These are phyloP conservation scores for Dillenia turbinata DNA, from an alignment of 164 flowering plant genomes.

Conservation along the genomic window DNA sequence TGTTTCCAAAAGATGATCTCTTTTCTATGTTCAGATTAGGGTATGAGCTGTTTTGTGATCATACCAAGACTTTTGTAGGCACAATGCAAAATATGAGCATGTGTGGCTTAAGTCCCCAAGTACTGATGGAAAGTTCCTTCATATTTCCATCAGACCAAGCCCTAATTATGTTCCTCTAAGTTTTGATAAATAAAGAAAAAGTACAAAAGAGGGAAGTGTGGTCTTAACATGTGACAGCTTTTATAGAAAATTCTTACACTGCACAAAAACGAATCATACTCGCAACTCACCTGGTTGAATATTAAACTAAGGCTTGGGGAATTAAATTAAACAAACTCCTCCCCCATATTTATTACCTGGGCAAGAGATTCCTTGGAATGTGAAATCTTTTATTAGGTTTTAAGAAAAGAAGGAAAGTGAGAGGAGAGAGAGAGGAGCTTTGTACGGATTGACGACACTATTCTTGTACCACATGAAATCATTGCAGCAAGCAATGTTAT, in stretches of 20 bases:
- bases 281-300: slow-evolving; percentile 14
- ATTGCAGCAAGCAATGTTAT: not conserved
- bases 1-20: too few relatives aligned
- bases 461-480: slow-evolving; percentile 21
- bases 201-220: not conserved
- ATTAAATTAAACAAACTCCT: not conserved
- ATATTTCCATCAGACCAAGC: too few relatives aligned
- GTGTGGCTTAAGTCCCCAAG: too few relatives aligned
- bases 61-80: too few relatives aligned
- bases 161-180: too few relatives aligned
- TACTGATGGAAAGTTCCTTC: too few relatives aligned
- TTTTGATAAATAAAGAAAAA: too few relatives aligned
- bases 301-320: too few relatives aligned
- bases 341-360: not conserved
- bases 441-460: slow-evolving; percentile 46
- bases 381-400: not conserved
- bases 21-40: too few relatives aligned
- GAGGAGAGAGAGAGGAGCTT: slow-evolving; percentile 5
- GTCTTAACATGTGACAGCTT: slow-evolving; percentile 17
- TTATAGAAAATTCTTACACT: slow-evolving; percentile 3
- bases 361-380: not conserved
- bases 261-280: slow-evolving; percentile 4
- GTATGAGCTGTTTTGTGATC: too few relatives aligned
- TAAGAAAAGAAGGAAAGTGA: slow-evolving; percentile 7
- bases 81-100: too few relatives aligned